A percentile compares a stretch with the other conserved stretches of the same genome.
These are phyloP conservation scores for Monilinia vaccinii-corymbosi DNA, from an alignment of 2,329 filamentous ascomycete genomes.

Conservation along the genomic window DNA sequence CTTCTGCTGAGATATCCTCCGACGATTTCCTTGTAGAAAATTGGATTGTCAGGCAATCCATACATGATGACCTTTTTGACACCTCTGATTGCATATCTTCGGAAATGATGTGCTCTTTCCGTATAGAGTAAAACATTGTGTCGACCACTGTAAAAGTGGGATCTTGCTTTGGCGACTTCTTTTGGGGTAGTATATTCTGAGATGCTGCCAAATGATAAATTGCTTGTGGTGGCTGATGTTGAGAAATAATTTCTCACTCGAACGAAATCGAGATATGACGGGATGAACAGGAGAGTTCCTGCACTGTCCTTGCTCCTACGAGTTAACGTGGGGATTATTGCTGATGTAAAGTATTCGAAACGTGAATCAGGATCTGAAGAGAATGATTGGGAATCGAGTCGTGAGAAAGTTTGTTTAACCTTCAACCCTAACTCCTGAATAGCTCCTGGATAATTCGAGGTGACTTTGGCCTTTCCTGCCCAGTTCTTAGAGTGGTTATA, in stretches of 20 bases:
- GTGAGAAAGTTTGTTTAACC: conserved; percentile 80
- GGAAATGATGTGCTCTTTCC: conserved; percentile 93
- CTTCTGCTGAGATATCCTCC: conserved; percentile 56
- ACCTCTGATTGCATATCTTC: conserved; percentile 73
- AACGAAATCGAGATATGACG: conserved; percentile 91
- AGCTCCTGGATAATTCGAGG: conserved; percentile 55
- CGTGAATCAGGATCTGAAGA: conserved; percentile 74
- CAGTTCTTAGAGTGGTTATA: conserved; percentile 71
- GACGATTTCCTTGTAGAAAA: conserved; percentile 70
- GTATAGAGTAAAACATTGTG: conserved; percentile 84
- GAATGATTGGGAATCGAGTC: conserved; percentile 65
- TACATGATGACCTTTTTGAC: conserved; percentile 84
- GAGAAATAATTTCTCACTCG: conserved; percentile 88
- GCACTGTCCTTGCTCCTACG: conserved; percentile 55
- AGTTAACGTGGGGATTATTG: conserved; percentile 66
- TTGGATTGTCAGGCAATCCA: conserved; percentile 77
- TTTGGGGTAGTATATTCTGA: conserved; percentile 78
- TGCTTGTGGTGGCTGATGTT: conserved; percentile 48
- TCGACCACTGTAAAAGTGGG: conserved; percentile 76
- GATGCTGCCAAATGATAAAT: conserved; percentile 66
- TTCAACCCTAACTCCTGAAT: conserved; percentile 65
- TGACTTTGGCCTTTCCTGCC: conserved; percentile 68
- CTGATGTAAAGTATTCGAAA: conserved; percentile 83
- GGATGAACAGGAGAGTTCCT: conserved; percentile 81
- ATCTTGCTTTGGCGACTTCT: conserved; percentile 74